Base-by-base conservation (phyloP, 495 filamentous ascomycete species). In the Penicillium paradoxum region DNA sequence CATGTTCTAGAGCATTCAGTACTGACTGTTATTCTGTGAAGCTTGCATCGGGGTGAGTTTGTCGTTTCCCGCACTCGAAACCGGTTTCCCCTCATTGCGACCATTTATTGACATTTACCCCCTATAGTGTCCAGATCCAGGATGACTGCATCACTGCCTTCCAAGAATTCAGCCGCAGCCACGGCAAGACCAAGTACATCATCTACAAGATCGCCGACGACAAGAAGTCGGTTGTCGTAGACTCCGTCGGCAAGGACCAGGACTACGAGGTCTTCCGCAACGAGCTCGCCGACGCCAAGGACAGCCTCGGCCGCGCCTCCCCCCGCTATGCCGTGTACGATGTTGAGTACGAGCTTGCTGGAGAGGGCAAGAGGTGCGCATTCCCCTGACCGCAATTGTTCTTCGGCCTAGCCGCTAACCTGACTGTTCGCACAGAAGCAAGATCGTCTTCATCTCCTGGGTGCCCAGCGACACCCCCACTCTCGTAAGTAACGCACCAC, bases 171-270 rank as follows among this genome's bases (percentile, higher is more conserved):
- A 95, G 95, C 81, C 81, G 91, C 60, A 83, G 78, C 76, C 90
- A 91, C 71, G 65, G 64, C 52, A 84, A 85, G 73, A 76, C 83
- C 78, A 96, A 95, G 77, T 98, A 83, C 78, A 86, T 98, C 77
- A 88, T 98, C 83, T 97, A 84, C 87, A 96, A 96, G 81, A 85
- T 98, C 65, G 81, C 87, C 58, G 90, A 95, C 73, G 83, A 96
- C 81, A 88, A 88, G 84, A 93, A 88, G 73, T 70, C 86, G 63
- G 91, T 97, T 66, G 87, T 87, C 39, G 82, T 97, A 62, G 84
- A 86, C 33, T 88, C 95, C 59, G 79, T 82, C 54, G 83, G 84
- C 50, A 75, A 77, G 41, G 75, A 79, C 22, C 69, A 78, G 58
- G 78, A 84, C 62, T 91, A 87, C 75, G 86, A 91, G 37, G 73